phyloP scores from a whole-genome alignment of 208 protist species.

The Acanthamoeba lenticulata region DNA sequence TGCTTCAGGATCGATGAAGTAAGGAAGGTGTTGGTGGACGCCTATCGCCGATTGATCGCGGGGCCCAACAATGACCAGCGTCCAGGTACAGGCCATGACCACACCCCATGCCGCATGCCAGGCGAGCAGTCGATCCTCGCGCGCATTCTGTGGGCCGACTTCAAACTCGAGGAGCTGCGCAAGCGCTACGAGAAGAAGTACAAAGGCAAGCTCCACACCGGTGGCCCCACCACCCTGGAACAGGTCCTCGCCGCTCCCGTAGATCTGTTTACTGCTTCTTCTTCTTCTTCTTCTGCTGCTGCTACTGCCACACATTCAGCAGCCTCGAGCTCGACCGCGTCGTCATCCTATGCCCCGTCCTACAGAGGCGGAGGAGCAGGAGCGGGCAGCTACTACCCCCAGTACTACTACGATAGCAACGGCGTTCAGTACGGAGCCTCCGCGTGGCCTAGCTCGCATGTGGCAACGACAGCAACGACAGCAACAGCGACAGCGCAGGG shows the following conservation, averaged over 20 bases:
- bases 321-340: no score
- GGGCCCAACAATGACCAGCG: not conserved
- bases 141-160: not conserved
- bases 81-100: not conserved
- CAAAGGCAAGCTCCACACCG: not conserved
- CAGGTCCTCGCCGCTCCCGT: not conserved
- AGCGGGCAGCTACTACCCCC: not conserved
- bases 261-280: no score
- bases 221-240: not conserved
- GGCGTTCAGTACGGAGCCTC: not conserved
- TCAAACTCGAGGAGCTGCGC: not conserved
- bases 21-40: not conserved
- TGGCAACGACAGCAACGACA: not conserved
- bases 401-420: not conserved
- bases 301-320: no score
- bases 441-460: not conserved
- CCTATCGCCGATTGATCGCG: not conserved
- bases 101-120: not conserved
- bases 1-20: not conserved
- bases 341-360: no score
- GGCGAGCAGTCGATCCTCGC: not conserved
- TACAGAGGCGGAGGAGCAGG: not conserved
- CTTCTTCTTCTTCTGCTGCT: no score
- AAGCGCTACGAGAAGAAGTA: not conserved
- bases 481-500: not conserved